Base-by-base conservation (phyloP, 2,329 filamentous ascomycete genomes). In the Talaromyces sp. region DNA sequence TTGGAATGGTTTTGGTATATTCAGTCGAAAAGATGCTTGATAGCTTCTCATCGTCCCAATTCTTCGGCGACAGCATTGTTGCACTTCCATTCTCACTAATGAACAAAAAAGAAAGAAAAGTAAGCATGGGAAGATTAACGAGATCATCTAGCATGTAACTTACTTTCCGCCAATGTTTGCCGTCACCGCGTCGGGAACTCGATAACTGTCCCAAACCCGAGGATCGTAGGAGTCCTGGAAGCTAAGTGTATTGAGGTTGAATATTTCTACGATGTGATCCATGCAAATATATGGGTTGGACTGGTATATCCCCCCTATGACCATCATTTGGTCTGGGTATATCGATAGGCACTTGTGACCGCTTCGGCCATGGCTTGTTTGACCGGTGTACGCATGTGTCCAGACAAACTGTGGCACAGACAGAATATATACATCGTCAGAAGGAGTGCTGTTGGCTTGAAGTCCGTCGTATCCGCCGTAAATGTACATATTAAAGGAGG, bases 1-100 rank as follows among this genome's bases (percentile, higher is more conserved):
- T 81, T 8, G 74, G 77, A 51, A 90, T 82, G 65, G 77, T 75
- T 9, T 77, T 81, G 3, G 83, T 75, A 65, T 91, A 91, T 5
- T 75, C 65, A 0, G 76, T 80, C 0, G 72, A 73, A 63, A 91
- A 90, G 19, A 90, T 71, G 6, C 70, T 71, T 0, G 70, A 76
- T 1, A 91, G 80, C 2, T 63, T 77, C 62, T 68, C 68, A 58
- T 73, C 78, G 55, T 76, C 78, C 82, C 85, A 90, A 3, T 61
- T 59, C 0, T 57, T 42, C 22, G 73, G 73, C 6, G 65, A 58
- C 2, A 62, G 65, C 1, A 55, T 64, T 6, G 69, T 74, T 36
- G 75, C 73, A 28, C 71, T 71, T 27, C 75, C 75, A 47, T 71
- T 66, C 13, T 61, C 66, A 60, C 70, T 75, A 59, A 58, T 32